phyloP scores from a whole-genome alignment of 768 basidiomycete genomes.

The Cystobasidium tubakii region DNA sequence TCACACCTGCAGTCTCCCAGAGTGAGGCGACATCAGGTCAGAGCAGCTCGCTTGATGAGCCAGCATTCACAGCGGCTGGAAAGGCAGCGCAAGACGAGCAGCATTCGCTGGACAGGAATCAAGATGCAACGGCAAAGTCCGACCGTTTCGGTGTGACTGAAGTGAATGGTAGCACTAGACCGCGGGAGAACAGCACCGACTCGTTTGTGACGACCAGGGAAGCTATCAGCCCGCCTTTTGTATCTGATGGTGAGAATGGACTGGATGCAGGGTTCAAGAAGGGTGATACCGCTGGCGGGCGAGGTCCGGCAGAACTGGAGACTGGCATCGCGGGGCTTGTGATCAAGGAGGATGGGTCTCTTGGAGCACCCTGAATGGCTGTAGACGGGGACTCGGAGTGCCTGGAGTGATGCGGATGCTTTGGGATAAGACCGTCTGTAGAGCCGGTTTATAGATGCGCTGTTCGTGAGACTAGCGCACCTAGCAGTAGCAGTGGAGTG shows the following conservation, averaged over 20 bases:
- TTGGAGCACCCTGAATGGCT: background rate
- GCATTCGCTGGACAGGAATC: background rate
- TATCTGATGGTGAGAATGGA: background rate
- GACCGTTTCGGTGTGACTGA: background rate
- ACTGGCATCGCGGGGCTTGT: conserved; percentile 18
- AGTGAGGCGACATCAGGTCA: background rate
- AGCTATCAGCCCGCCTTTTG: background rate
- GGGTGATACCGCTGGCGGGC: background rate
- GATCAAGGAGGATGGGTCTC: conserved; percentile 19
- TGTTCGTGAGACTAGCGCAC: too few species aligned
- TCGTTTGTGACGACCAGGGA: conserved; percentile 24
- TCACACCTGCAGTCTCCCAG: background rate
- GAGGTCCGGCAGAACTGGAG: background rate
- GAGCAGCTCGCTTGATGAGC: background rate
- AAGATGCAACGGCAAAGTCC: background rate
- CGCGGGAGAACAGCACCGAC: conserved; percentile 5
- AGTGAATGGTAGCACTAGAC: background rate
- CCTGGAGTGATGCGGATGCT: too few species aligned
- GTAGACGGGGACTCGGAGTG: background rate
- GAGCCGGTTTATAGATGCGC: too few species aligned
- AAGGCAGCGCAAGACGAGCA: background rate
- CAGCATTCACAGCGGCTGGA: background rate
- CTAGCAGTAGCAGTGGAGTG: too few species aligned
- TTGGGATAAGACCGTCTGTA: too few species aligned
- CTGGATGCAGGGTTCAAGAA: background rate